Conservation (phyloP, 179 eudicot genomes). For the Camellia oleifera region DNA sequence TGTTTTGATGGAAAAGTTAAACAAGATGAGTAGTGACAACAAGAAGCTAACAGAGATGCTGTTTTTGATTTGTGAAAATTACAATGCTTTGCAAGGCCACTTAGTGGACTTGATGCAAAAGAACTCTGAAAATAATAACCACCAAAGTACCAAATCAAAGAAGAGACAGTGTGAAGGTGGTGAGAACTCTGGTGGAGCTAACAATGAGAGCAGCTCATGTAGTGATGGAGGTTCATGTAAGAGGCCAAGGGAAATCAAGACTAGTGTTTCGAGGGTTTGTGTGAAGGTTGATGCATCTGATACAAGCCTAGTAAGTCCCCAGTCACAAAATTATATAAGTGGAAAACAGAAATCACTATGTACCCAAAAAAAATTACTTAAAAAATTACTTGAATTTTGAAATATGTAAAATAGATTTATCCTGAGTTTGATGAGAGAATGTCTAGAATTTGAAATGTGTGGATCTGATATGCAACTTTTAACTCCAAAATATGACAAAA, state of each 20-base stretch:
- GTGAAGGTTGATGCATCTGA: slow-evolving; percentile 54
- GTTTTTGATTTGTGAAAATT: slow-evolving; percentile 39
- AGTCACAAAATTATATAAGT: neutral
- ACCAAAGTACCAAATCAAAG: slow-evolving; percentile 9
- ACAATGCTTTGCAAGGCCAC: slow-evolving; percentile 43
- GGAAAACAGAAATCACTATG: no score
- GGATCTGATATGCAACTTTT: no score
- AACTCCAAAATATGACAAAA: neutral
- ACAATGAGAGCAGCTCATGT: slow-evolving; percentile 24
- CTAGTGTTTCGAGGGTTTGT: slow-evolving; percentile 34
- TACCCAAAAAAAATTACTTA: no score
- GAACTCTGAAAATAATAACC: neutral
- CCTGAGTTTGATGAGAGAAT: no score
- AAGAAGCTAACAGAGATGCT: slow-evolving; percentile 63
- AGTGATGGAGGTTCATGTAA: slow-evolving; percentile 41
- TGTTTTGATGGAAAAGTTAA: slow-evolving; percentile 36
- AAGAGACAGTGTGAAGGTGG: slow-evolving; percentile 37
- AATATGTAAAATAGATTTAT: no score
- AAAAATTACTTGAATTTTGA: no score
- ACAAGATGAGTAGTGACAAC: slow-evolving; percentile 51
- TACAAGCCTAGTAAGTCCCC: slow-evolving; percentile 44
- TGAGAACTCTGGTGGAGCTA: slow-evolving; percentile 6
- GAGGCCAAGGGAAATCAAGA: slow-evolving; percentile 39
- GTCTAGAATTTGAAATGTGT: no score
- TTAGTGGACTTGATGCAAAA: slow-evolving; percentile 25